phyloP scores from a whole-genome alignment of 768 basidiomycete species.

The Macrocybe gigantea region DNA sequence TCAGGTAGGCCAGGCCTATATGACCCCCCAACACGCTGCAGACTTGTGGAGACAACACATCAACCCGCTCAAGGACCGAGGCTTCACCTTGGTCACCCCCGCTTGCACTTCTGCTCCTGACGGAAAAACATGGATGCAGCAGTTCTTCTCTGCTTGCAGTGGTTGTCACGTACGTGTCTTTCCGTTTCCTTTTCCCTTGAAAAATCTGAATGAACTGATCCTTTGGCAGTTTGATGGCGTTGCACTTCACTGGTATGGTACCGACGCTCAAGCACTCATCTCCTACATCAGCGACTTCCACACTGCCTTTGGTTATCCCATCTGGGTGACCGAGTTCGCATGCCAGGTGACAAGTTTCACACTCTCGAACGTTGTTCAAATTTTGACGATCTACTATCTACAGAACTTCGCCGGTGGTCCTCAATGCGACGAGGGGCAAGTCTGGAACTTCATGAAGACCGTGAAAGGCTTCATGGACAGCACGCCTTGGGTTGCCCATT shows the following conservation, averaged over 20 bases:
- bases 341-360: constrained; percentile 38
- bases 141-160: constrained; percentile 49
- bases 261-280: constrained; percentile 38
- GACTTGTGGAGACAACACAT: constrained; percentile 58
- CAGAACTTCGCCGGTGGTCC: constrained; percentile 43
- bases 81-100: constrained; percentile 59
- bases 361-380: not conserved
- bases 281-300: constrained; percentile 45
- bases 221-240: constrained; percentile 43
- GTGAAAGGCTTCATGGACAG: constrained; percentile 31
- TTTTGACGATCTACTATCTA: constrained; percentile 1
- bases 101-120: constrained; percentile 55
- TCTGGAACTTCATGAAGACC: constrained; percentile 34
- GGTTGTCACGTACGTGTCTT: constrained; percentile 44
- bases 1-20: constrained; percentile 52
- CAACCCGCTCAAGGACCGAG: constrained; percentile 45
- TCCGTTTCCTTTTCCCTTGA: not conserved
- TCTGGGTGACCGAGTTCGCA: constrained; percentile 72
- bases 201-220: not conserved
- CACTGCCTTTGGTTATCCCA: constrained; percentile 29
- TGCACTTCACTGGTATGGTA: constrained; percentile 70
- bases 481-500: constrained; percentile 26
- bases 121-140: constrained; percentile 60
- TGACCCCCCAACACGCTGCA: constrained; percentile 45
- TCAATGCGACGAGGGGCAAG: constrained; percentile 27